Conservation (phyloP, 179 eudicot species). For the Spinacia oleracea region DNA sequence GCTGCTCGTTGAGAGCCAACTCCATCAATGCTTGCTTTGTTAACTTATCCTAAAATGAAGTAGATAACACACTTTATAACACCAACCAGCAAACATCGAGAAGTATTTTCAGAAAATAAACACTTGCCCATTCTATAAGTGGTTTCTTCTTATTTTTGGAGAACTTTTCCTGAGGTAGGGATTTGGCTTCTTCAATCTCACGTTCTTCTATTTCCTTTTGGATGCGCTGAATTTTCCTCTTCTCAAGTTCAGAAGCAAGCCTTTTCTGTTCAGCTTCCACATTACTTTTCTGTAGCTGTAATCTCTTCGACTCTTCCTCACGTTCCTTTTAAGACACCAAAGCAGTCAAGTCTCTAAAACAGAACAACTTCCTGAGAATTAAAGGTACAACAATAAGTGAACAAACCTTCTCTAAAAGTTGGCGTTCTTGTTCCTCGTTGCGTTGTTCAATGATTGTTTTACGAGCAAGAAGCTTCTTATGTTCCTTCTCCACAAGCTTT, state of each 20-base stretch:
- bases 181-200: constrained; percentile 65
- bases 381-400: background rate
- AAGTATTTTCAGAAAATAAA: background rate
- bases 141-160: constrained; percentile 72
- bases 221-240: constrained; percentile 65
- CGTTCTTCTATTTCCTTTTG: constrained; percentile 73
- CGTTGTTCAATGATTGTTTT: constrained; percentile 88
- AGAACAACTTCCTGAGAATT: background rate
- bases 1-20: constrained; percentile 60
- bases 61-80: background rate
- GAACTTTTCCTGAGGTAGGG: constrained; percentile 59
- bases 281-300: constrained; percentile 59
- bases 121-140: constrained; percentile 64
- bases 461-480: constrained; percentile 87
- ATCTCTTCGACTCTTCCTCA: constrained; percentile 76
- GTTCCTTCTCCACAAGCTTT: constrained; percentile 83
- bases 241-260: constrained; percentile 72
- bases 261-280: constrained; percentile 86
- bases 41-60: constrained; percentile 51
- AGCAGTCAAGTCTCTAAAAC: background rate
- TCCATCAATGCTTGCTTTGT: constrained; percentile 74
- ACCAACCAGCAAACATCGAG: background rate
- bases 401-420: constrained; percentile 72
- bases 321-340: constrained; percentile 55
- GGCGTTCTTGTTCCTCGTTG: constrained; percentile 92